Evolutionary conservation across 495 filamentous ascomycete genomes (phyloP), one percentile per base, ranked within the genome.

Genomic region (Cladorrhinum samala): DNA sequence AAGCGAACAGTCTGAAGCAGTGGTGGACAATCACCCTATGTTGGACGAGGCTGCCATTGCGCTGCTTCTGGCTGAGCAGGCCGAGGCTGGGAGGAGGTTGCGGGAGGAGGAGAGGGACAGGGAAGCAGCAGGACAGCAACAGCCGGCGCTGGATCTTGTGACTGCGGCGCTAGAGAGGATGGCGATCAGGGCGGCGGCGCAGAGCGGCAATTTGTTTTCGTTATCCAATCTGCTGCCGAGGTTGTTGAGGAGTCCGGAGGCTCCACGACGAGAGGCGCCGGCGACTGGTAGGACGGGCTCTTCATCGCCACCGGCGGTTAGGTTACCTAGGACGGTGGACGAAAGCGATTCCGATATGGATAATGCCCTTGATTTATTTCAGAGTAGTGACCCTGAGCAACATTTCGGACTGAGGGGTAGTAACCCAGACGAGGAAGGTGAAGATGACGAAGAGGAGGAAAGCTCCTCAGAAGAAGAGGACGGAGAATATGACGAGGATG

Each of bases 41-140:
- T 48, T 56, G 40, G 50, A 49, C 27, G 18, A 46, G 16, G 52
- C 1, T 5, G 17, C 45, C 25, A 25, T 55, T 14, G 37, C 47
- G 4, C 24, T 38, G 1, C 18, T 49, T 2, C 37, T 48, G 14
- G 25, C 20, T 37, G 38, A 38, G 2, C 50, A 42, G 18, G 20
- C 27, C 21, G 41, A 40, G 24, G 23, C 23, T 40, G 13, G 9
- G 18, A 23, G 20, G 27, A 33, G 5, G 14, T 13, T 23, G 42
- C 5, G 9, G 3, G 11, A 13, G 2, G 18, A 21, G 4, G 19
- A 45, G 19, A n/a, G 20, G 13, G n/a, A 3, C 6, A n/a, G 39
- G 16, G 38, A 40, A 40, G 37, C 4, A 24, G 17, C 19, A 3
- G 1, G 19, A 4, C 42, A 9, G 4, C 0, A 6, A 14, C 7